phyloP scores from a whole-genome alignment of 345 rosid species.

The Eucalyptus marginata region DNA sequence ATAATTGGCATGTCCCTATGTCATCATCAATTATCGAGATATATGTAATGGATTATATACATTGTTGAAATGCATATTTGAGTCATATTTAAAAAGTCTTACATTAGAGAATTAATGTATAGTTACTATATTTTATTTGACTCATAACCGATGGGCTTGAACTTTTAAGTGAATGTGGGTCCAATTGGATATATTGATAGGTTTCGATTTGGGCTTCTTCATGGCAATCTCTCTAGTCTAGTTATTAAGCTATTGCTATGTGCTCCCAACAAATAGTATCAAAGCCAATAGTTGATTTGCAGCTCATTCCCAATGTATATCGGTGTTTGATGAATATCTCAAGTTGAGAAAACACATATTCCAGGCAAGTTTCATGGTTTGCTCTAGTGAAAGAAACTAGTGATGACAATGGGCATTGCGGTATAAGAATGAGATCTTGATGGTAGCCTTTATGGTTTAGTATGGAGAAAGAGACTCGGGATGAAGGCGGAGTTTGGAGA shows the following conservation, averaged over 20 bases:
- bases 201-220: not conserved
- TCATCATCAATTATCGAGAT: not conserved
- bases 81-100: not conserved
- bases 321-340: not conserved
- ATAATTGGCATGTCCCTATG: not conserved
- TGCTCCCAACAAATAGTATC: not conserved
- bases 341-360: not conserved
- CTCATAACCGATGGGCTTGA: not conserved
- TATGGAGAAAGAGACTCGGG: no score
- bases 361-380: not conserved
- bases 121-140: not conserved
- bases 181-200: rapidly evolving
- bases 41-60: not conserved
- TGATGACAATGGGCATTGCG: no score
- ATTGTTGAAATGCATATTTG: not conserved
- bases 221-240: not conserved
- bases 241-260: not conserved
- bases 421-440: no score
- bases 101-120: not conserved
- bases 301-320: no score
- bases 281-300: not conserved
- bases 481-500: no score
- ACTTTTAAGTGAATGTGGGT: not conserved
- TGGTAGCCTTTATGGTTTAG: not conserved
- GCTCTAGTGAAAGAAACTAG: no score